phyloP scores from a whole-genome alignment of 2,329 filamentous ascomycete genomes.

The Ophiognomonia clavigignenti-juglandacearum region DNA sequence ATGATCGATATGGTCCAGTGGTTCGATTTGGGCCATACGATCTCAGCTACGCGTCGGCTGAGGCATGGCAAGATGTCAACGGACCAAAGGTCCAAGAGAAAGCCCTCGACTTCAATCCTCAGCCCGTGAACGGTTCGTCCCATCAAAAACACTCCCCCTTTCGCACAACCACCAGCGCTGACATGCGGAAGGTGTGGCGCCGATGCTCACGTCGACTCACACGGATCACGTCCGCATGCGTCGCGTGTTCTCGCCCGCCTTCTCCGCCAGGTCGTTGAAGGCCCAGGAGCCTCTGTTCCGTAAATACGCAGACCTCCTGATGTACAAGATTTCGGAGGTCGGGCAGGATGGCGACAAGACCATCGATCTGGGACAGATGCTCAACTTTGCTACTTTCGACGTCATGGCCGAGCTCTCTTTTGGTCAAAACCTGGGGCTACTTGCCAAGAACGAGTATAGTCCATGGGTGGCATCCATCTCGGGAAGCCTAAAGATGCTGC shows the following conservation, averaged over 20 bases:
- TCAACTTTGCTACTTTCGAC: conserved; percentile 20
- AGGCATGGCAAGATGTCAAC: conserved; percentile 21
- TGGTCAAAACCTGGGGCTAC: conserved; percentile 18
- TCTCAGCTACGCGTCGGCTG: conserved; percentile 3
- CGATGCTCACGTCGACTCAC: conserved; percentile 18
- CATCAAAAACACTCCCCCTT: not conserved
- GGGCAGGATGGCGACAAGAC: conserved; percentile 9
- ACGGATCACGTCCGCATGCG: conserved; percentile 18
- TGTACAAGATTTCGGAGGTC: conserved; percentile 30
- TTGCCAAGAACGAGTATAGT: conserved; percentile 13
- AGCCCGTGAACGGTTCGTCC: conserved; percentile 17
- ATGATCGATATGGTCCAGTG: conserved; percentile 14
- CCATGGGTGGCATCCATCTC: conserved; percentile 16
- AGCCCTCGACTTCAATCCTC: conserved; percentile 16
- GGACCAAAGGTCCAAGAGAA: conserved; percentile 15
- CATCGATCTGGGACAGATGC: conserved; percentile 18
- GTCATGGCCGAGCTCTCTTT: conserved; percentile 21
- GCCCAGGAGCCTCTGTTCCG: conserved; percentile 24
- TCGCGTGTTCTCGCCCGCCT: conserved; percentile 19
- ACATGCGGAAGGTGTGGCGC: conserved; percentile 10
- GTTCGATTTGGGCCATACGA: conserved; percentile 5
- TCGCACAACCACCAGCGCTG: not conserved
- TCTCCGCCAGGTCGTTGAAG: conserved; percentile 19
- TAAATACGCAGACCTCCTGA: conserved; percentile 32
- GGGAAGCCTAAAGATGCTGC: not conserved